phyloP scores from a whole-genome alignment of 225 moss, liverwort and hornwort genomes.

The Pleurozium schreberi region DNA sequence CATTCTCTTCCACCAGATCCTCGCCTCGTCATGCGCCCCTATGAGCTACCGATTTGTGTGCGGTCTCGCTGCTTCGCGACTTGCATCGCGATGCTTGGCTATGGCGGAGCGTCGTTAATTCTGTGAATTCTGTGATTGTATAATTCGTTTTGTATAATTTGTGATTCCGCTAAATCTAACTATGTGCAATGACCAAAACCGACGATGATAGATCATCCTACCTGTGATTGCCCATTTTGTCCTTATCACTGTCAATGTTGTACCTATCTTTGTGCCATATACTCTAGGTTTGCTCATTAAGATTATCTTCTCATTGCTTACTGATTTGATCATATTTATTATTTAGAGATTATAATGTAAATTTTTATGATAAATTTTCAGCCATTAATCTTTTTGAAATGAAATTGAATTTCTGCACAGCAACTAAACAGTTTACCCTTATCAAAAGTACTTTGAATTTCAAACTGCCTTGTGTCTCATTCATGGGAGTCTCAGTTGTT shows the following conservation, averaged over 20 bases:
- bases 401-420: not conserved
- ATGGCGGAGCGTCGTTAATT: not conserved
- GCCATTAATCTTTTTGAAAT: not conserved
- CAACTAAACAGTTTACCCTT: no score
- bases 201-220: not conserved
- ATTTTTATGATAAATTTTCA: not conserved
- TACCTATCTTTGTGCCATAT: not conserved
- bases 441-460: not conserved
- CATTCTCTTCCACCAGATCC: not conserved
- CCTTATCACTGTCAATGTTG: not conserved
- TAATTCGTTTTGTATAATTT: not conserved
- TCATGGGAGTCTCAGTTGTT: not conserved
- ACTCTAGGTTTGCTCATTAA: not conserved
- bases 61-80: not conserved
- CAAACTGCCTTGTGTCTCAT: not conserved
- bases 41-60: not conserved
- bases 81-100: not conserved
- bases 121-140: not conserved
- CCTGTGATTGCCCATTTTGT: not conserved
- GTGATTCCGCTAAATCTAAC: not conserved
- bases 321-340: not conserved
- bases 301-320: not conserved
- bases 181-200: not conserved
- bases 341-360: not conserved
- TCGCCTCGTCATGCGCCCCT: not conserved